Evolutionary conservation across 176 grass and related monocot species (phyloP).

Genomic region (Echinochloa phyllopogon): DNA sequence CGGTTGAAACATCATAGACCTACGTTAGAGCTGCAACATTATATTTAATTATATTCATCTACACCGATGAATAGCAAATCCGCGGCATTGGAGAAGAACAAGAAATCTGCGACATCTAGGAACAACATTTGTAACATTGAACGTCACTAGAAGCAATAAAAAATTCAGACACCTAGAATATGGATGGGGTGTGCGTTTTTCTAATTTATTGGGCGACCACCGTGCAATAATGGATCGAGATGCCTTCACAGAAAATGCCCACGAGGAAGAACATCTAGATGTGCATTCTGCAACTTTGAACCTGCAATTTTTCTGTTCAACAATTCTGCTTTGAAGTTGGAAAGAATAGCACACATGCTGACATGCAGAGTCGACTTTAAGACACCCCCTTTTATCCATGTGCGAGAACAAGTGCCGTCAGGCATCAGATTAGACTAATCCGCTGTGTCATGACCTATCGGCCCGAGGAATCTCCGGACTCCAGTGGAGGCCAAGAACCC

Average conservation of each 20-base stretch:
- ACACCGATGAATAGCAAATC: no score
- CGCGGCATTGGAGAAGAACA: no score
- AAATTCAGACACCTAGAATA: no score
- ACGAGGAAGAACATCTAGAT: constrained; percentile 10
- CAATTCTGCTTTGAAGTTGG: constrained; percentile 33
- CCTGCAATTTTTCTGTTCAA: constrained; percentile 15
- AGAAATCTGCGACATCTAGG: no score
- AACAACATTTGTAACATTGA: no score
- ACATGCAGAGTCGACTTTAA: constrained; percentile 37
- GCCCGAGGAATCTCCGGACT: constrained; percentile 35
- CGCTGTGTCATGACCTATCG: neutral
- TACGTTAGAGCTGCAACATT: no score
- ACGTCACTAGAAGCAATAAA: no score
- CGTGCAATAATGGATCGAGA: constrained; percentile 32
- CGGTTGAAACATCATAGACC: no score
- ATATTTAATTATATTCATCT: no score
- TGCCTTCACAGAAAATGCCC: constrained; percentile 8
- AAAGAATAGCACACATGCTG: constrained; percentile 22
- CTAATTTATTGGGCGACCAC: neutral
- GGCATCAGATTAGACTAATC: constrained; percentile 40
- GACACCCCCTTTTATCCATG: constrained; percentile 2
- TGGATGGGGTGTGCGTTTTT: neutral
- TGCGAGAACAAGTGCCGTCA: neutral
- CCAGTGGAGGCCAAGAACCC: constrained; percentile 34
- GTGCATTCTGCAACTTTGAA: constrained; percentile 9